These are phyloP conservation scores for Metschnikowia cerradonensis DNA, from an alignment of 805 yeast genomes.

Conservation along the genomic window DNA sequence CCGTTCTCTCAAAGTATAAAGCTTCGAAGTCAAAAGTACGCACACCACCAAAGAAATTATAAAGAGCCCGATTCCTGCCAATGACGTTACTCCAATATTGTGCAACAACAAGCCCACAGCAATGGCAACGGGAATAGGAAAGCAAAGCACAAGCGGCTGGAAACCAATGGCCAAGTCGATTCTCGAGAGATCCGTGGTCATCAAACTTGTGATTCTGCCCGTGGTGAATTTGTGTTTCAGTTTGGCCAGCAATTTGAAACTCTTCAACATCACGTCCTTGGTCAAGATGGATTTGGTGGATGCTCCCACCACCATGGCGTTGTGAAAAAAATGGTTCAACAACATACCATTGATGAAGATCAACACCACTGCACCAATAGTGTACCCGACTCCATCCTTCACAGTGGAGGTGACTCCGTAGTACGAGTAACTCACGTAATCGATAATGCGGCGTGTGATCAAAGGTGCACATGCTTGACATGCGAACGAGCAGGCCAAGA, in stretches of 20 bases:
- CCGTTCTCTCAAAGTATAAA: constrained; percentile 33
- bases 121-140: constrained; percentile 41
- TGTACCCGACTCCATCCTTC: constrained; percentile 70
- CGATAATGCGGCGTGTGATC: constrained; percentile 59
- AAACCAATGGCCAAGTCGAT: constrained; percentile 43
- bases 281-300: constrained; percentile 38
- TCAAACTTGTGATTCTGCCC: constrained; percentile 39
- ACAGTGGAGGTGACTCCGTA: constrained; percentile 37
- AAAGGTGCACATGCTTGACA: constrained; percentile 60
- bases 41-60: constrained; percentile 32
- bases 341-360: constrained; percentile 41
- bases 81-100: constrained; percentile 37
- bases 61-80: constrained; percentile 41
- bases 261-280: constrained; percentile 35
- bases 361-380: constrained; percentile 62
- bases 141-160: constrained; percentile 40
- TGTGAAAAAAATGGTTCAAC: constrained; percentile 40
- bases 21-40: constrained; percentile 30
- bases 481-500: constrained; percentile 44
- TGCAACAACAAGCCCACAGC: constrained; percentile 33
- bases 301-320: constrained; percentile 42
- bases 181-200: constrained; percentile 42
- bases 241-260: constrained; percentile 34
- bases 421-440: constrained; percentile 54
- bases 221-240: constrained; percentile 32